phyloP scores from a whole-genome alignment of 2,329 filamentous ascomycete genomes.

The Colletotrichum tabaci region DNA sequence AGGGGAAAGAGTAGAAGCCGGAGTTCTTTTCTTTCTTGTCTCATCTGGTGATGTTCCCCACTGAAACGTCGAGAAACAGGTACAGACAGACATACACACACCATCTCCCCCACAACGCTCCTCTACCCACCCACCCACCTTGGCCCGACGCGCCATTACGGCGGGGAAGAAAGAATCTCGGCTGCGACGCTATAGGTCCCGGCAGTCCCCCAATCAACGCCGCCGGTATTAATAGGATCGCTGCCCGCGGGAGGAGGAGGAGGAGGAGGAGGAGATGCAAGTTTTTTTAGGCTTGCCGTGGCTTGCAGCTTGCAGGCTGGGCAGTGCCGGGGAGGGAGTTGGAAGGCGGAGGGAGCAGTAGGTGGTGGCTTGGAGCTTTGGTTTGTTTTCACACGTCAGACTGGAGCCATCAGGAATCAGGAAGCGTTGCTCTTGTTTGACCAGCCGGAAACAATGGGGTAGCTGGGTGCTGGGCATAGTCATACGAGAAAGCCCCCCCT shows the following conservation, averaged over 20 bases:
- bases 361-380: constrained; percentile 5
- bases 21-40: not conserved
- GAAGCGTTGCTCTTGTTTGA: constrained; percentile 19
- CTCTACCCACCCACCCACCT: not conserved
- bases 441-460: constrained; percentile 30
- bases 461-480: not conserved
- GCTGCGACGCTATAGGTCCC: constrained; percentile 4
- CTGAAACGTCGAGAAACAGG: not conserved
- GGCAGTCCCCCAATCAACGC: constrained; percentile 23
- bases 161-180: constrained; percentile 9
- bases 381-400: constrained; percentile 38
- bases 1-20: too few species aligned
- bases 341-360: too few species aligned
- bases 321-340: not conserved
- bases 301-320: not conserved
- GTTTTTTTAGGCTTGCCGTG: not conserved
- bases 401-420: constrained; percentile 24
- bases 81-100: not conserved
- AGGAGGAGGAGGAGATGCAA: not conserved
- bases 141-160: constrained; percentile 11
- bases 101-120: not conserved
- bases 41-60: not conserved
- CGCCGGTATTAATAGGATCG: constrained; percentile 28
- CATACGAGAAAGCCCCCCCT: not conserved
- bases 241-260: not conserved